A percentile compares a stretch with the other conserved stretches of the same genome.
phyloP scores from a whole-genome alignment of 805 yeast genomes.

The Kodamaea neixiangensis region DNA sequence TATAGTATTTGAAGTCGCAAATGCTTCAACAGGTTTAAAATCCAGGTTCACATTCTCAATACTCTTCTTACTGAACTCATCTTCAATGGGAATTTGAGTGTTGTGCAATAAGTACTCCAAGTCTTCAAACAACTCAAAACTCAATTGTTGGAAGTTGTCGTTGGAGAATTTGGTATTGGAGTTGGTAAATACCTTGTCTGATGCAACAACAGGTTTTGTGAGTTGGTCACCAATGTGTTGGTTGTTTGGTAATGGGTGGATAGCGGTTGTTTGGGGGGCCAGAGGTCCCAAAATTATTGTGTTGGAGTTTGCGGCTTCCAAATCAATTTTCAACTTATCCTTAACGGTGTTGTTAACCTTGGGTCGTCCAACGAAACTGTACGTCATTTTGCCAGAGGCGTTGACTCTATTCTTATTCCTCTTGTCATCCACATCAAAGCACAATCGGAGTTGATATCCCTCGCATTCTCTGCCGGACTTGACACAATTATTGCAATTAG shows the following conservation, averaged over 20 bases:
- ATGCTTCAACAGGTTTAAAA: not conserved
- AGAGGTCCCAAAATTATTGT: not conserved
- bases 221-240: not conserved
- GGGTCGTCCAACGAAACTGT: constrained; percentile 49
- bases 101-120: constrained; percentile 23
- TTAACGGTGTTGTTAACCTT: constrained; percentile 15
- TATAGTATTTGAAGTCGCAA: not conserved
- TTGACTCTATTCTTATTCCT: constrained; percentile 26
- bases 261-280: not conserved
- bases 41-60: constrained; percentile 4
- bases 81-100: not conserved
- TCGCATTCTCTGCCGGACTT: constrained; percentile 48
- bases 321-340: not conserved
- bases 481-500: constrained; percentile 50
- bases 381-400: constrained; percentile 35
- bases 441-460: constrained; percentile 50
- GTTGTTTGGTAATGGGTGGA: not conserved
- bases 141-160: constrained; percentile 24
- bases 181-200: not conserved
- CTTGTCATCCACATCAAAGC: constrained; percentile 53
- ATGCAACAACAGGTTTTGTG: not conserved
- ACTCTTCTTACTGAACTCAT: not conserved
- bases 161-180: constrained; percentile 13
- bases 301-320: not conserved
- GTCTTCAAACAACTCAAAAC: constrained; percentile 27